Conservation (phyloP, 176 grass and related monocot species). For the Raddia distichophylla region DNA sequence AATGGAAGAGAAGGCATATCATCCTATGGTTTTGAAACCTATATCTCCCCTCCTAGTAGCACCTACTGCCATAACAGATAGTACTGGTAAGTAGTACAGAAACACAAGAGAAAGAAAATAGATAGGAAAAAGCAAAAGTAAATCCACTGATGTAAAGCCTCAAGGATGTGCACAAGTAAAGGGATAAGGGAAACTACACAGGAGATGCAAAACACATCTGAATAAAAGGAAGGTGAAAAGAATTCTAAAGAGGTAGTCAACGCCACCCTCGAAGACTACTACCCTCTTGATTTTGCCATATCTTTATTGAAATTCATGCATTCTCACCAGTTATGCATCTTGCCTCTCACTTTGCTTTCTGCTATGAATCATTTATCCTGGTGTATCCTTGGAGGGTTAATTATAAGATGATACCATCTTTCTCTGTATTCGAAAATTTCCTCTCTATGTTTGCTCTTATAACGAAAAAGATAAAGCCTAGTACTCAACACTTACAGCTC, state of each 20-base stretch:
- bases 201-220: slow-evolving; percentile 49
- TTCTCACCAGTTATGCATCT: slow-evolving; percentile 47
- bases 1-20: slow-evolving; percentile 76
- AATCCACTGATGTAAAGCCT: slow-evolving; percentile 73
- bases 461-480: slow-evolving; percentile 56
- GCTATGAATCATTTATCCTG: slow-evolving; percentile 51
- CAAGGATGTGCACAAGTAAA: slow-evolving; percentile 60
- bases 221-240: slow-evolving; percentile 43
- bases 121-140: slow-evolving; percentile 83
- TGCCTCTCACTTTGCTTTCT: slow-evolving; percentile 46
- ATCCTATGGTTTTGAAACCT: slow-evolving; percentile 83
- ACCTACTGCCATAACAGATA: slow-evolving; percentile 44
- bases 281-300: slow-evolving; percentile 45
- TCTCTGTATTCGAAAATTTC: slow-evolving; percentile 45
- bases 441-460: slow-evolving; percentile 47
- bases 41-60: slow-evolving; percentile 40
- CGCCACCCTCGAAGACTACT: slow-evolving; percentile 59
- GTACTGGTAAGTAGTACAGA: slow-evolving; percentile 43
- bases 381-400: slow-evolving; percentile 51
- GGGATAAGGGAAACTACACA: slow-evolving; percentile 51
- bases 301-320: slow-evolving; percentile 79
- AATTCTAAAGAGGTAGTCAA: slow-evolving; percentile 80
- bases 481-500: slow-evolving; percentile 36
- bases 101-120: slow-evolving; percentile 47
- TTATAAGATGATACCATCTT: slow-evolving; percentile 56